Evolutionary conservation across 345 rosid species (phyloP).

Genomic region (Acer negundo): DNA sequence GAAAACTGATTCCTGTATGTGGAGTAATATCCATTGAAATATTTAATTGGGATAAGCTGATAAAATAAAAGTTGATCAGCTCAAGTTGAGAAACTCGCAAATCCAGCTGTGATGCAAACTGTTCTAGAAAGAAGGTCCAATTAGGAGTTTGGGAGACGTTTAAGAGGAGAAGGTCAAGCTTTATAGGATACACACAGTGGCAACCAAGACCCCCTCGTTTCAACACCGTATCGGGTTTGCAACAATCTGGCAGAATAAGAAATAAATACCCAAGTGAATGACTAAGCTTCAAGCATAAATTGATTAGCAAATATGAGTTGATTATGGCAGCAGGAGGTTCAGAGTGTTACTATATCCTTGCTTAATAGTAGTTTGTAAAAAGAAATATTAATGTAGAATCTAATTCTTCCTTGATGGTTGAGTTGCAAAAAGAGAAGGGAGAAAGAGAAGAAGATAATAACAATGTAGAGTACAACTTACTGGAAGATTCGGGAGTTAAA

Average conservation of each 20-base stretch:
- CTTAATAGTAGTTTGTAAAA: not conserved
- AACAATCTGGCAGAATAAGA: constrained; percentile 62
- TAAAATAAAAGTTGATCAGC: constrained; percentile 77
- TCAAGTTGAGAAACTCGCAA: constrained; percentile 78
- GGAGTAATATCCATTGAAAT: constrained; percentile 96
- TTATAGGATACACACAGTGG: constrained; percentile 96
- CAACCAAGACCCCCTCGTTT: constrained; percentile 74
- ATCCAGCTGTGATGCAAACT: constrained; percentile 80
- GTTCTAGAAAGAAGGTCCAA: constrained; percentile 61
- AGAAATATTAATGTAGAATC: not conserved
- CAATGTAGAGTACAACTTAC: constrained; percentile 42
- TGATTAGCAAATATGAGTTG: not conserved
- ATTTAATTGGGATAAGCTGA: constrained; percentile 71
- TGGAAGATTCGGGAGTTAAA: constrained; percentile 63
- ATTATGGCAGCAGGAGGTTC: not conserved
- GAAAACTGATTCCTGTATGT: constrained; percentile 76
- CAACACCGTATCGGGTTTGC: constrained; percentile 74
- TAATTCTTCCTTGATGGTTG: not conserved
- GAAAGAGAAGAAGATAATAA: not conserved
- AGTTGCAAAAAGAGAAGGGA: not conserved
- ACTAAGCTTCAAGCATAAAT: constrained; percentile 4
- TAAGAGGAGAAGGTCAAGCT: constrained; percentile 87
- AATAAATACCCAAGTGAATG: constrained; percentile 25
- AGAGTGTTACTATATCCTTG: not conserved
- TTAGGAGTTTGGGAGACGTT: constrained; percentile 85